phyloP scores from a whole-genome alignment of 805 yeast genomes.

The Alloascoidea hylecoeti region DNA sequence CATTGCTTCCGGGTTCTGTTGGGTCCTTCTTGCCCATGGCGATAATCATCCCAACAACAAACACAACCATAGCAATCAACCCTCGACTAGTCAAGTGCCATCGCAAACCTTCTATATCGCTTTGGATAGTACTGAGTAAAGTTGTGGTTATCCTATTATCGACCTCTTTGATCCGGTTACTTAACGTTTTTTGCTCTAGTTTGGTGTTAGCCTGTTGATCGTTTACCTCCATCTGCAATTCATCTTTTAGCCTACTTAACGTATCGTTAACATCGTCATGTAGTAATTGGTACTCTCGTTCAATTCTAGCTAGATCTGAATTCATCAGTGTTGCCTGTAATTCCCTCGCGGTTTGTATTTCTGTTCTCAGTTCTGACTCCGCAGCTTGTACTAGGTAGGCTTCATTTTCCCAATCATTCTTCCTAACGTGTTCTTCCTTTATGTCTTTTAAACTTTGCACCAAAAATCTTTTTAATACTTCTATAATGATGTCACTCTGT shows the following conservation, averaged over 20 bases:
- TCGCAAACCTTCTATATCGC: constrained; percentile 77
- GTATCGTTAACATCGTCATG: constrained; percentile 64
- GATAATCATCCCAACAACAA: constrained; percentile 49
- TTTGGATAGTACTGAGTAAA: constrained; percentile 65
- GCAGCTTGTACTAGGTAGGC: constrained; percentile 85
- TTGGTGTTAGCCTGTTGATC: constrained; percentile 83
- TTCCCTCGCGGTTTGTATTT: constrained; percentile 60
- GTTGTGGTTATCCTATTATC: constrained; percentile 76
- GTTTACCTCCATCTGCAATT: constrained; percentile 68
- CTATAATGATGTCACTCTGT: constrained; percentile 49
- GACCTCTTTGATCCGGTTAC: constrained; percentile 64
- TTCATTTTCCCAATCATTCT: constrained; percentile 74
- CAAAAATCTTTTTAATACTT: constrained; percentile 22
- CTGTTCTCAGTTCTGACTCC: constrained; percentile 72
- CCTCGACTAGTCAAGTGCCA: constrained; percentile 94
- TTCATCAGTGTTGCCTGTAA: constrained; percentile 53
- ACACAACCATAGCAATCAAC: constrained; percentile 53
- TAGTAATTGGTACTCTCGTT: constrained; percentile 56
- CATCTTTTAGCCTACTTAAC: constrained; percentile 50
- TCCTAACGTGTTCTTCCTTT: constrained; percentile 21
- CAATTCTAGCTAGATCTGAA: constrained; percentile 50
- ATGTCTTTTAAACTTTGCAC: constrained; percentile 17
- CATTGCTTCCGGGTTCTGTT: too few species aligned
- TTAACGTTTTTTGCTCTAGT: constrained; percentile 51
- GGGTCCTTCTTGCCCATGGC: too few species aligned